Evolutionary conservation across 345 rosid species (phyloP), one percentile per base, ranked within the genome.

Genomic region (Linum trigynum): DNA sequence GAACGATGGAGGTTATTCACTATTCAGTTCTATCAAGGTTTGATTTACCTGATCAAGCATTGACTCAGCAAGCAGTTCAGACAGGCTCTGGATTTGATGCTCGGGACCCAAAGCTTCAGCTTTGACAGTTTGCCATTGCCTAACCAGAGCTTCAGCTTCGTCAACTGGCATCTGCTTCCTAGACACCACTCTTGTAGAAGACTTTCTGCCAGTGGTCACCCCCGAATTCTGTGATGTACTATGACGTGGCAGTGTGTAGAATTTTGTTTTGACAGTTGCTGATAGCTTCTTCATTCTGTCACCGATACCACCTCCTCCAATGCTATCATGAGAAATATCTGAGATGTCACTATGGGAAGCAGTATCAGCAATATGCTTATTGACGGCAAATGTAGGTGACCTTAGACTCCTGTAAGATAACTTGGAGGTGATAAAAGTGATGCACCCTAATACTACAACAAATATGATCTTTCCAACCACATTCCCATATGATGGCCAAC

Each of bases 51-150:
- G 91, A 73, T 72, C 80, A 62, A 94, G 87, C 99, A 94, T 90
- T 3, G 89, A 82, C 74, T 84, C 97, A 39, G 90, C 97, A 77
- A 94, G 99, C 74, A 84, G 72, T 67, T 88, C 87, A 53, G 77
- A 68, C 64, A 94, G 99, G 71, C 72, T 67, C 65, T 82, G 69
- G 68, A 83, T 71, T 57, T 84, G 85, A 74, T 94, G 90, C 40
- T 59, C 70, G 5, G 89, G 89, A 64, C 99, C 99, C 70, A 94
- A 81, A 69, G 99, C 94, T 77, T 88, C 88, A 69, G 99, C 96
- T 80, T 94, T 94, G 55, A 81, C 75, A 60, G 82, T 71, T 82
- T 94, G 96, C 99, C 99, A 94, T 67, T 83, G 90, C 80, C 80
- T 81, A 55, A 94, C 92, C 63, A 90, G 92, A 55, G 79, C 79